Conservation (phyloP, 2,329 filamentous ascomycete species). For the Acarospora socialis region DNA sequence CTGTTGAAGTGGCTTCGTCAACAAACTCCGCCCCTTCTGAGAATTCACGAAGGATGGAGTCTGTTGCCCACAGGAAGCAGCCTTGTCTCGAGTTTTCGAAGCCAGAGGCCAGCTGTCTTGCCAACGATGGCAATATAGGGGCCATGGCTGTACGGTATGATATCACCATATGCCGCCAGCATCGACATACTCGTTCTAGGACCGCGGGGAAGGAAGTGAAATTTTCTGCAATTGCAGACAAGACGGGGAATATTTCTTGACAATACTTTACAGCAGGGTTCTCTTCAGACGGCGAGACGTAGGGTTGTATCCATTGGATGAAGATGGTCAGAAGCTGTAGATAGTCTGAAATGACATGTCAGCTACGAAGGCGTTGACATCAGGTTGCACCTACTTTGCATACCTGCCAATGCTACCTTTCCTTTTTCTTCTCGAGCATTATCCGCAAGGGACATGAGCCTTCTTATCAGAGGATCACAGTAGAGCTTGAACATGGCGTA, state of each 20-base stretch:
- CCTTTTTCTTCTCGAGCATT: slow-evolving; percentile 49
- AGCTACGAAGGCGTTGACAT: slow-evolving; percentile 7
- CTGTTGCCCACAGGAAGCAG: slow-evolving; percentile 97
- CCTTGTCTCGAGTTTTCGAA: slow-evolving; percentile 80
- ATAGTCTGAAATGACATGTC: slow-evolving; percentile 45
- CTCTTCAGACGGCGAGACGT: slow-evolving; percentile 54
- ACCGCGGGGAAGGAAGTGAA: slow-evolving; percentile 80
- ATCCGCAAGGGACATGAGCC: slow-evolving; percentile 77
- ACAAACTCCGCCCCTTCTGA: slow-evolving; percentile 80
- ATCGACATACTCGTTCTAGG: slow-evolving; percentile 82
- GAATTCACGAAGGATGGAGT: slow-evolving; percentile 88
- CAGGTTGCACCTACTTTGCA: slow-evolving; percentile 16
- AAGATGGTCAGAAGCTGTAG: slow-evolving; percentile 87
- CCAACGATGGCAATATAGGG: slow-evolving; percentile 69
- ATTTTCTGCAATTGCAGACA: slow-evolving; percentile 73
- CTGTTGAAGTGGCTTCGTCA: slow-evolving; percentile 63
- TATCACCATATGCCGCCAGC: slow-evolving; percentile 94
- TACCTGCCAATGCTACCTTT: slow-evolving; percentile 74
- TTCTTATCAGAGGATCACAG: slow-evolving; percentile 75
- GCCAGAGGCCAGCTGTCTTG: slow-evolving; percentile 72
- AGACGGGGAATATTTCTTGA: slow-evolving; percentile 78
- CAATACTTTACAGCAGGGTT: slow-evolving; percentile 95
- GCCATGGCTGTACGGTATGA: slow-evolving; percentile 84
- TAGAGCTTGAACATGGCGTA: slow-evolving; percentile 82
- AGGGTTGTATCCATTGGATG: slow-evolving; percentile 62